Percentiles rank a stretch among this genome's conserved stretches.
Evolutionary conservation across 495 filamentous ascomycete species (phyloP).

Genomic region (Bacidia rubella): DNA sequence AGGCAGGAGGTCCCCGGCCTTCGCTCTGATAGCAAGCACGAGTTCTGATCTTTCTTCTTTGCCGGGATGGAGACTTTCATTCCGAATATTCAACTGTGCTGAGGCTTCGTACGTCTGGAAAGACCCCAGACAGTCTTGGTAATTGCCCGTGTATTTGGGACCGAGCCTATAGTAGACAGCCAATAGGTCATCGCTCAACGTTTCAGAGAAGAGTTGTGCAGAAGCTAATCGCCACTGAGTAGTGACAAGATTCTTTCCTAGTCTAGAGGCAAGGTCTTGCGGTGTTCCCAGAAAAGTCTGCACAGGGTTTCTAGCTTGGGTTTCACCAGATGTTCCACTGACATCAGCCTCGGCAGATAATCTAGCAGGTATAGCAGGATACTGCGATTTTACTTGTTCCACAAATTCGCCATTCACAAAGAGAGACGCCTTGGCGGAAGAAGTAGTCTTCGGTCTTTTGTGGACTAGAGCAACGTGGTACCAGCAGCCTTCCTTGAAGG

Average conservation of each 20-base stretch:
- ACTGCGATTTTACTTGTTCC: constrained; percentile 80
- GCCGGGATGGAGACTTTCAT: constrained; percentile 80
- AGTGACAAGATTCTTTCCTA: constrained; percentile 60
- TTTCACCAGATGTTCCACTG: constrained; percentile 45
- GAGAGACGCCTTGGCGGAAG: constrained; percentile 69
- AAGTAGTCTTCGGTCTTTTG: constrained; percentile 56
- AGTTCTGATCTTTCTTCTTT: constrained; percentile 91
- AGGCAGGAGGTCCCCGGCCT: constrained; percentile 65
- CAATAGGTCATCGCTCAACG: constrained; percentile 80
- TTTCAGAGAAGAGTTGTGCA: constrained; percentile 76
- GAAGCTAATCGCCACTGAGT: constrained; percentile 82
- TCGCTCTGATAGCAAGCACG: constrained; percentile 67
- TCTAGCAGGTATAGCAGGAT: constrained; percentile 57
- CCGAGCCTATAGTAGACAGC: constrained; percentile 84
- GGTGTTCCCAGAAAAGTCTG: constrained; percentile 93
- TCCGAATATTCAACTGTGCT: constrained; percentile 74
- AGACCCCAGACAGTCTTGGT: constrained; percentile 87
- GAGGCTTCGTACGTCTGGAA: constrained; percentile 98
- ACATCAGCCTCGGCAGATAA: constrained; percentile 13
- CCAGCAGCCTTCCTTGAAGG: constrained; percentile 64
- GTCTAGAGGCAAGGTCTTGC: constrained; percentile 68
- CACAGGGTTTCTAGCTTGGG: constrained; percentile 49
- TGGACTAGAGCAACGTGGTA: constrained; percentile 88
- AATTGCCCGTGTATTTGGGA: constrained; percentile 83
- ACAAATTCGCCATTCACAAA: constrained; percentile 89